Evolutionary conservation across 2,329 filamentous ascomycete genomes (phyloP), one percentile per base, ranked within the genome.

Genomic region (Fusarium verticillioides): DNA sequence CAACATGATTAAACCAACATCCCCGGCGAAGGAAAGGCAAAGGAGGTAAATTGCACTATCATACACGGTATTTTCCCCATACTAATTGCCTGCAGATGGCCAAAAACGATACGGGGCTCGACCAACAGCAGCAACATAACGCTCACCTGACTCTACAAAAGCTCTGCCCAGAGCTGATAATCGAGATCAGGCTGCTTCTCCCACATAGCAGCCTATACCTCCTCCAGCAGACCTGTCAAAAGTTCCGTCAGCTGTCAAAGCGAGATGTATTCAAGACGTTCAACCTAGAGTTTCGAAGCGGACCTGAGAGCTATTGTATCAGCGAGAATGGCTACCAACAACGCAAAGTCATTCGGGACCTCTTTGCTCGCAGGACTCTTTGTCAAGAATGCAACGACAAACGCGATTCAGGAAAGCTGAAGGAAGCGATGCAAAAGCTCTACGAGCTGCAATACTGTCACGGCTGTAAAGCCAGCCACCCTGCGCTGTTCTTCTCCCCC

Each of bases 151-250:
- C 42, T 8, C 30, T 59, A 16, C 30, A 47, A 37, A 52, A n/a
- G 5, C 30, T 56, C 43, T 44, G 26, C 9, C 16, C 58, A 12
- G 67, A 70, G 37, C 3, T 70, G 11, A 19, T 70, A 11, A 39
- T 69, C 16, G 21, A 69, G 21, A 69, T 69, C 32, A 54, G 64
- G 59, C 19, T 26, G 9, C 23, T 36, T 46, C 65, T 69, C 26
- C 43, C 64, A 5, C 59, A 69, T 2, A 60, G 59, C 39, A 30
- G 42, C 16, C 26, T 69, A 4, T 70, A 60, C 15, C 21, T 60
- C 1, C 43, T 69, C 28, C 67, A 67, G 2, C 64, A 70, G 26
- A 64, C 59, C 4, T 64, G 59, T 16, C 28, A 46, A 13, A 50
- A n/a, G 15, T 57, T 65, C 13, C 60, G 16, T 11, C 47, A 43